phyloP scores from a whole-genome alignment of 495 filamentous ascomycete species.

The Hypoxylon perforatum region DNA sequence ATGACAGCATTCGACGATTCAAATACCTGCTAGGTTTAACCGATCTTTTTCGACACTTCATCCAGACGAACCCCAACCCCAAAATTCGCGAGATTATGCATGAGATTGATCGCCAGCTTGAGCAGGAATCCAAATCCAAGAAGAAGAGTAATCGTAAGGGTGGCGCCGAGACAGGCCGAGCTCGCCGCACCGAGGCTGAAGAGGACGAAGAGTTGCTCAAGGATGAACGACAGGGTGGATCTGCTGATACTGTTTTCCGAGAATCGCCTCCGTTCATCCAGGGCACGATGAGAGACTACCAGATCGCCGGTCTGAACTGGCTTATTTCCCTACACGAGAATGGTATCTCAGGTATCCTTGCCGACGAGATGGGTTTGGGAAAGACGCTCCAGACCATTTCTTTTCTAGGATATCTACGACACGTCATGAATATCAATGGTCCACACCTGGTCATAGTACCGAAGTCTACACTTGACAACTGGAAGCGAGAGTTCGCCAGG shows the following conservation, averaged over 20 bases:
- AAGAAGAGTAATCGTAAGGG: conserved; percentile 81
- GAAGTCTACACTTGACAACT: conserved; percentile 98
- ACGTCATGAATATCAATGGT: conserved; percentile 85
- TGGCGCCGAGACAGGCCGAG: conserved; percentile 82
- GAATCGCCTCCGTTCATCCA: conserved; percentile 91
- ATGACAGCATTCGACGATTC: conserved; percentile 94
- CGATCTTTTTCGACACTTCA: conserved; percentile 98
- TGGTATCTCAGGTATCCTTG: conserved; percentile 96
- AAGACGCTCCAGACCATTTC: conserved; percentile 97
- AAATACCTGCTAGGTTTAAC: conserved; percentile 95
- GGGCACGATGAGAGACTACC: conserved; percentile 95
- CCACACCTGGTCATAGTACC: conserved; percentile 96
- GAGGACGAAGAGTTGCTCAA: conserved; percentile 95
- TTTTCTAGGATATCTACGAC: conserved; percentile 94
- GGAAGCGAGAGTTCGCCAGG: conserved; percentile 90
- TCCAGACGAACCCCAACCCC: conserved; percentile 95
- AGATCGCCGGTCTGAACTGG: conserved; percentile 95
- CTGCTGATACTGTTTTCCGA: conserved; percentile 87
- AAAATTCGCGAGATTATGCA: conserved; percentile 89
- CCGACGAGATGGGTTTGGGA: conserved; percentile 97
- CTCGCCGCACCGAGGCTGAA: conserved; percentile 93
- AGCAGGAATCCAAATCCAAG: conserved; percentile 74
- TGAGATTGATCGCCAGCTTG: conserved; percentile 93
- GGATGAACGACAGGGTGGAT: conserved; percentile 87
- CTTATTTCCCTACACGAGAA: conserved; percentile 98